Base-by-base conservation (phyloP, 2,329 filamentous ascomycete species). In the Diaporthe ilicicola region DNA sequence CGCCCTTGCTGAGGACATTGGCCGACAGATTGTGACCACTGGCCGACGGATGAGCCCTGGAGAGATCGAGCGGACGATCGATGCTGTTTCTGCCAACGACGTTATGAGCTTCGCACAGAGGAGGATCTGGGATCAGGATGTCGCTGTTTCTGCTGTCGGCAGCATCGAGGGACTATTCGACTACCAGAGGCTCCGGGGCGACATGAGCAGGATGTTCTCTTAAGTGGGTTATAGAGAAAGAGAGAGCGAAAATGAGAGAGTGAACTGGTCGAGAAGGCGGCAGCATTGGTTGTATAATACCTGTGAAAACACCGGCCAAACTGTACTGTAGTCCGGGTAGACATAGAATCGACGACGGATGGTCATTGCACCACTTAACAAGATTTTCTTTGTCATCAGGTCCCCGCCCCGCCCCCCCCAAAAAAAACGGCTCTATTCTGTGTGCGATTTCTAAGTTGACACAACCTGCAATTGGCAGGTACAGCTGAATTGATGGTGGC, bases 61-160 rank as follows among this genome's bases (percentile, higher is more conserved):
- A 82, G 96, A 99, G 88, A 95, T 99, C 75, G 96, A 99, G 90
- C 91, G 94, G 78, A 90, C 92, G 76, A 94, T 99, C 77, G 92
- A 95, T 79, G 88, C 86, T 77, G 95, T 99, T 81, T 94, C 94
- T 75, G 94, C 95, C 84, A 97, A 97, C 88, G 94, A 98, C 79
- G 94, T 99, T 75, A 98, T 98, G 93, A 91, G 93, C 79, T 99
- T 98, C 81, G 95, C 95, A 79, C 92, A 93, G 88, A 91, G 91
- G 84, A 97, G 96, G 87, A 87, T 99, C 73, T 99, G 96, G 96
- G 96, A 99, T 85, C 93, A 95, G 85, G 96, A 99, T 82, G 87
- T 99, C 78, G 96, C 96, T 79, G 89, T 99, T 82, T 95, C 92
- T 81, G 96, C 95, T 42, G 93, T 98, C 76, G 96, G 96, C 76